Conservation (phyloP, 352 stramenopile genomes). For the Phytophthora sojae region DNA sequence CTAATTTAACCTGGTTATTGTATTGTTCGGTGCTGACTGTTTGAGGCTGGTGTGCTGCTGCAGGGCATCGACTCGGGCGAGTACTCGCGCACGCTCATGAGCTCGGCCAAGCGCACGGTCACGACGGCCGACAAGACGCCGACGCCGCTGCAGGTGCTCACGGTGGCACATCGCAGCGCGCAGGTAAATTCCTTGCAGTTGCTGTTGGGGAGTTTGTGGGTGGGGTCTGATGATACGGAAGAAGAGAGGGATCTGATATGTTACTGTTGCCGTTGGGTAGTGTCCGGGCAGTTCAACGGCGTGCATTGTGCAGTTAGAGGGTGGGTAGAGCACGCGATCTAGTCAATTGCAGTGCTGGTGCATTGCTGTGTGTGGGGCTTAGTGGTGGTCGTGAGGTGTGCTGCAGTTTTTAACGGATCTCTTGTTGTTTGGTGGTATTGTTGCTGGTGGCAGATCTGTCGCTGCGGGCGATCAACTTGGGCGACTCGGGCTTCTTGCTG, state of each 20-base stretch:
- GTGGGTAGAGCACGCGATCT: conserved; percentile 32
- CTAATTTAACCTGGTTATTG: neutral
- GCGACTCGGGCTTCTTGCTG: conserved; percentile 95
- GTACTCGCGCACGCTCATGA: conserved; percentile 89
- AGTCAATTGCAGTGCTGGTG: too few relatives aligned
- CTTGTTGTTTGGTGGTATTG: neutral
- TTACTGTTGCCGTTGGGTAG: conserved; percentile 28
- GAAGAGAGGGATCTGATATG: conserved; percentile 5
- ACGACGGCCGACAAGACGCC: conserved; percentile 33
- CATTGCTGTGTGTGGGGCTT: too few relatives aligned
- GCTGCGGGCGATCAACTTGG: conserved; percentile 92
- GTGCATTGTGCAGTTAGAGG: conserved; percentile 83
- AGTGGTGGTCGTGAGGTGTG: too few relatives aligned
- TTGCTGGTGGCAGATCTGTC: conserved; percentile 39
- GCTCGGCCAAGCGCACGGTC: conserved; percentile 43
- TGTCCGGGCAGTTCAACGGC: conserved; percentile 86
- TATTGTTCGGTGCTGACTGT: too few relatives aligned
- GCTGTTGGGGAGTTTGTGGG: too few relatives aligned
- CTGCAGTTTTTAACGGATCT: too few relatives aligned
- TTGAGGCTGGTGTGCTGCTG: neutral
- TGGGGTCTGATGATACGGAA: too few relatives aligned
- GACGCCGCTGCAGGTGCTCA: conserved; percentile 76
- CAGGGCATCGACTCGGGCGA: conserved; percentile 89
- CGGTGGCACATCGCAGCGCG: conserved; percentile 67
- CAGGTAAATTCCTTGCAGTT: conserved; percentile 37